A percentile compares a stretch with the other conserved stretches of the same genome.
These are phyloP conservation scores for Rhizopogon vulgaris DNA, from an alignment of 768 basidiomycete species.

Conservation along the genomic window DNA sequence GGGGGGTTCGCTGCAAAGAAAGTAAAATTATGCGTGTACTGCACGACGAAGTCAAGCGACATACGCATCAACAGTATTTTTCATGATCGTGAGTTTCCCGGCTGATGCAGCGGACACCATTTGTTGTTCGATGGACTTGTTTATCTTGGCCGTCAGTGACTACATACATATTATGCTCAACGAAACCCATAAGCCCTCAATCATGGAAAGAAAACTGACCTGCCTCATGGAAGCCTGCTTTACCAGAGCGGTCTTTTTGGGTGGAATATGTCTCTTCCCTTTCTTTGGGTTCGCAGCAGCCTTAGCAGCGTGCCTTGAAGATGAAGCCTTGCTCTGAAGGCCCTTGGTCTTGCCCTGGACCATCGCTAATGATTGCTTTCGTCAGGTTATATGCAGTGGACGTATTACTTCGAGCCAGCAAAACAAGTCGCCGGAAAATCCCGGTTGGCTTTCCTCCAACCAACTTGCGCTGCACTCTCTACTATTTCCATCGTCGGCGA, in stretches of 20 bases:
- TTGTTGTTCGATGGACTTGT: constrained; percentile 85
- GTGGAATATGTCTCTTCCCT: constrained; percentile 70
- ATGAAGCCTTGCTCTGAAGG: constrained; percentile 49
- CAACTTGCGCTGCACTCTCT: constrained; percentile 5
- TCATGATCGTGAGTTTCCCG: constrained; percentile 93
- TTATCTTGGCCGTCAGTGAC: constrained; percentile 87
- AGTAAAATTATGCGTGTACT: neutral
- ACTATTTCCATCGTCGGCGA: constrained; percentile 3
- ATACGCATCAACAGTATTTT: constrained; percentile 40
- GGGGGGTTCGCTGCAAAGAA: constrained; percentile 13
- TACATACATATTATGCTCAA: constrained; percentile 20
- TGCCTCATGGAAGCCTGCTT: constrained; percentile 76
- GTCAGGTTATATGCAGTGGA: neutral
- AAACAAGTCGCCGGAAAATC: neutral
- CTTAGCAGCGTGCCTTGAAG: constrained; percentile 55
- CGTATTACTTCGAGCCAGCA: constrained; percentile 6
- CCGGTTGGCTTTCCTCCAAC: constrained; percentile 6
- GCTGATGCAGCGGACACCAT: constrained; percentile 85
- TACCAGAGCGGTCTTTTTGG: constrained; percentile 71
- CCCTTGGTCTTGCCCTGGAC: constrained; percentile 86
- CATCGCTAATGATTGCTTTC: constrained; percentile 36
- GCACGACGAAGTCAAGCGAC: neutral
- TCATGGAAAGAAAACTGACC: constrained; percentile 34
- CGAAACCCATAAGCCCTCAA: neutral
- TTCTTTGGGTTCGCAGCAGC: constrained; percentile 72